These are phyloP conservation scores for Epichloe aotearoae DNA, from an alignment of 2,329 filamentous ascomycete species.

Conservation along the genomic window DNA sequence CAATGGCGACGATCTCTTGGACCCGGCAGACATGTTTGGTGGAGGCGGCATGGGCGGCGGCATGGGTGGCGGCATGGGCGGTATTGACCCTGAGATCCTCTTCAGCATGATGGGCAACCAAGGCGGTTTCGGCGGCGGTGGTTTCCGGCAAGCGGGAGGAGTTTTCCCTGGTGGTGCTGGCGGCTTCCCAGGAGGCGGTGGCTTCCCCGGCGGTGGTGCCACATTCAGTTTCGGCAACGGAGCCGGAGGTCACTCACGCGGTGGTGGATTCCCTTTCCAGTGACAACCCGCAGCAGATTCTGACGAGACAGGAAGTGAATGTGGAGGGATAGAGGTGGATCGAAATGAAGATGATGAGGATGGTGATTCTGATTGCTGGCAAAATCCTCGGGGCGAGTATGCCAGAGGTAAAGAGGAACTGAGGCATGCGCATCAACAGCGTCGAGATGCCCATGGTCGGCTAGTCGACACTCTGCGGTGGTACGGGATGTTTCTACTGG, in stretches of 20 bases:
- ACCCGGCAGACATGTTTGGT: slow-evolving; percentile 75
- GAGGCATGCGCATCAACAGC: slow-evolving; percentile 17
- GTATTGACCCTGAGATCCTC: slow-evolving; percentile 64
- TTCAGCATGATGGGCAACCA: slow-evolving; percentile 74
- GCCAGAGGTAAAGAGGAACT: slow-evolving; percentile 13
- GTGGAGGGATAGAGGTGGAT: slow-evolving; percentile 15
- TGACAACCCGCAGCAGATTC: slow-evolving; percentile 33
- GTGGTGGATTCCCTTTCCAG: slow-evolving; percentile 30
- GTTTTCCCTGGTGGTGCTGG: slow-evolving; percentile 39
- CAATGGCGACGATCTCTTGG: slow-evolving; percentile 80
- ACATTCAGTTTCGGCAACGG: slow-evolving; percentile 41
- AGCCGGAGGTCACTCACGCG: slow-evolving; percentile 22
- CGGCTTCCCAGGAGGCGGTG: slow-evolving; percentile 32
- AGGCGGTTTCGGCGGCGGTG: slow-evolving; percentile 39
- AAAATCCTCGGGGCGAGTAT: slow-evolving; percentile 11
- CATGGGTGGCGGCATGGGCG: slow-evolving; percentile 51
- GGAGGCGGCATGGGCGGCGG: slow-evolving; percentile 35
- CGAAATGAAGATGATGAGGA: slow-evolving; percentile 15
- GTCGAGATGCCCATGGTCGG: slow-evolving; percentile 22
- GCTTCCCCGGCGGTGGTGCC: slow-evolving; percentile 25
- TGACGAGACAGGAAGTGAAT: slow-evolving; percentile 21
- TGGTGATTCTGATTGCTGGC: slow-evolving; percentile 10
- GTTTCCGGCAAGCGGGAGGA: slow-evolving; percentile 36
- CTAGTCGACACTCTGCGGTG: slow-evolving; percentile 29
- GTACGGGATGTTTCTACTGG: slow-evolving; percentile 28